Base-by-base conservation (phyloP, 2,329 filamentous ascomycete genomes). In the Botrytis squamosa region DNA sequence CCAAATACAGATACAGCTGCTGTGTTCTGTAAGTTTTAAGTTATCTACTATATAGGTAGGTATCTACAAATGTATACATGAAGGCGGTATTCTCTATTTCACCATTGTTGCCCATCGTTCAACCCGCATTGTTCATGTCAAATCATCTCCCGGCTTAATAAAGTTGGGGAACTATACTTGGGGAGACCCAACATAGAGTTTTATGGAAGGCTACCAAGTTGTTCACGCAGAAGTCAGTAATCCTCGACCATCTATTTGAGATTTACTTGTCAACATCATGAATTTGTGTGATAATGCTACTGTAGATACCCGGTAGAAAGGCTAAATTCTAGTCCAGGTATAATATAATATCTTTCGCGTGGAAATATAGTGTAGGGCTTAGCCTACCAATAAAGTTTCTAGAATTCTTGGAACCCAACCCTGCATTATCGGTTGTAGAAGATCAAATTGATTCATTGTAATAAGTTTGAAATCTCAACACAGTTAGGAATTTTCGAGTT, bases 331-430 rank as follows among this genome's bases (percentile, higher is more conserved):
- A 9, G 52, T 55, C 52, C 52, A 29, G 52, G 14, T 33, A 42
- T 38, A 5, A 20, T 33, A 42, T 38, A 5, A 20, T 36, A 40
- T 67, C 52, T 67, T 40, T 38, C n/a, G 20, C n/a, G n/a, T 70
- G 25, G 16, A 46, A 70, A 62, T 25, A 44, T 25, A 44, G 68
- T 63, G 22, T 63, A 63, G 60, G 60, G 60, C 60, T 63, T 63
- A 63, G 60, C 25, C 60, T 40, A 63, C 60, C 60, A n/a, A 63
- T 42, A 40, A 40, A 63, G 33, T 63, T 62, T 38, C 38, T 63
- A n/a, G 14, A 42, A 63, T 40, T 16, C 25, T 62, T 62, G 59
- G 36, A 62, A 12, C 38, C 38, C 40, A 62, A 62, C 59, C 59
- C 59, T 62, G 59, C 36, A 33, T 33, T 57, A 29, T 57, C 52